Evolutionary conservation across 1,284 basidiomycete genomes (phyloP).

Genomic region (Cerioporus squamosus): DNA sequence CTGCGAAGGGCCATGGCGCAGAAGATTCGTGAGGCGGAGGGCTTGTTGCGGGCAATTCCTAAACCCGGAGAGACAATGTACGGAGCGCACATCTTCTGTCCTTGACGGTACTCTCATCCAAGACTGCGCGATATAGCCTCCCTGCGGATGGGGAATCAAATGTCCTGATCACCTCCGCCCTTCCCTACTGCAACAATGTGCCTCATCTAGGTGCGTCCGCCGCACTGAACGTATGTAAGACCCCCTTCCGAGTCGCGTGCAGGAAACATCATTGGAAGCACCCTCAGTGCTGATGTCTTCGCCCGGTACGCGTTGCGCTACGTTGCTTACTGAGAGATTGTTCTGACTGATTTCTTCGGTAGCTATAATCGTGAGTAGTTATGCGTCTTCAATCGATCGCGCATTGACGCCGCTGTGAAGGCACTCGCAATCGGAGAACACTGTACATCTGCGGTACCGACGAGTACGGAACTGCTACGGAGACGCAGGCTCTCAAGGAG

Average conservation of each 20-base stretch:
- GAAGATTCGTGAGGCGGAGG: constrained; percentile 66
- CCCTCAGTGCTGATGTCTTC: constrained; percentile 95
- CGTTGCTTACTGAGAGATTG: constrained; percentile 21
- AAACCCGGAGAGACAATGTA: constrained; percentile 41
- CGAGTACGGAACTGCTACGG: constrained; percentile 98
- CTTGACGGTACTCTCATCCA: not conserved
- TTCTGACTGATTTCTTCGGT: constrained; percentile 29
- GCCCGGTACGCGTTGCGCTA: constrained; percentile 70
- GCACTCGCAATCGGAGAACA: constrained; percentile 75
- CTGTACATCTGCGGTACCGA: constrained; percentile 96
- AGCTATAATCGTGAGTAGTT: constrained; percentile 70
- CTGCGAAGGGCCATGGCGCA: constrained; percentile 53
- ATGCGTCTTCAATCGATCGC: not conserved
- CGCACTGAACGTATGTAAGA: constrained; percentile 4
- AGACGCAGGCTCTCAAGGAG: constrained; percentile 97
- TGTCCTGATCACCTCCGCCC: constrained; percentile 91
- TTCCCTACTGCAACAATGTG: constrained; percentile 99
- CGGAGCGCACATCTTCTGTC: constrained; percentile 9
- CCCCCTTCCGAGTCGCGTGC: not conserved
- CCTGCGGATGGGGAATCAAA: constrained; percentile 88
- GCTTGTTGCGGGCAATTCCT: constrained; percentile 56
- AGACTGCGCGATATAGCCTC: constrained; percentile 51
- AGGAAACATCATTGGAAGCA: constrained; percentile 99
- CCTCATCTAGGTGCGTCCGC: constrained; percentile 84
- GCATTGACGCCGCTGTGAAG: constrained; percentile 40